Percentiles rank a stretch among this genome's conserved stretches.
These are phyloP conservation scores for Claviceps sp. DNA, from an alignment of 2,329 filamentous ascomycete species.

Conservation along the genomic window DNA sequence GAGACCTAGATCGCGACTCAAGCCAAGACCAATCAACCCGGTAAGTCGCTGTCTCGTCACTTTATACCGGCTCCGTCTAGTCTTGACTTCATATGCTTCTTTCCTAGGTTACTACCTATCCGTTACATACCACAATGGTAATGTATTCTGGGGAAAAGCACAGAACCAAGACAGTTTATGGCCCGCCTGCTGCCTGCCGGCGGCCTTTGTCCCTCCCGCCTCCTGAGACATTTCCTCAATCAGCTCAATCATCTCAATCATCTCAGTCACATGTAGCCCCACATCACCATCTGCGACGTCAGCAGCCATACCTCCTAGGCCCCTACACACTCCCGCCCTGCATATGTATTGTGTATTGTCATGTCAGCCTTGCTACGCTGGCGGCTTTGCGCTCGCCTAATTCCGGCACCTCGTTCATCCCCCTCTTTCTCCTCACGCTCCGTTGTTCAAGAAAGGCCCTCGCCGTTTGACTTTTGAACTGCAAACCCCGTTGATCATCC, in stretches of 20 bases:
- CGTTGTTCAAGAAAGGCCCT: not conserved
- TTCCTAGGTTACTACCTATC: too few species aligned
- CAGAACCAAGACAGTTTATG: too few species aligned
- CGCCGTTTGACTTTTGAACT: not conserved
- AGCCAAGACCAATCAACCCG: slow-evolving; percentile 11
- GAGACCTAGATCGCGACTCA: slow-evolving; percentile 20
- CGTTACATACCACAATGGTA: not conserved
- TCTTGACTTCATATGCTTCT: not conserved
- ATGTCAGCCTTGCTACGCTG: not conserved
- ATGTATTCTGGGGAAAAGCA: too few species aligned
- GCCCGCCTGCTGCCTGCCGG: not conserved
- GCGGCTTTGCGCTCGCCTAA: not conserved
- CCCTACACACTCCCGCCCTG: not conserved
- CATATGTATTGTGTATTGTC: too few species aligned
- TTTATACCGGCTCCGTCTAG: not conserved
- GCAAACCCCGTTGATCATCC: not conserved
- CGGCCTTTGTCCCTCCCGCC: not conserved
- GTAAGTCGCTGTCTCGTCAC: not conserved
- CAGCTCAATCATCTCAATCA: too few species aligned
- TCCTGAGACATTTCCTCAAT: not conserved
- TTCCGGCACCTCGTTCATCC: not conserved
- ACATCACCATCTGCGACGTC: not conserved
- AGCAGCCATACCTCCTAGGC: not conserved
- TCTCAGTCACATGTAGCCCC: not conserved
- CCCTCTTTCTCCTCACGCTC: too few species aligned